Conservation (phyloP, 2,329 filamentous ascomycete genomes). For the Falciphora oryzae region DNA sequence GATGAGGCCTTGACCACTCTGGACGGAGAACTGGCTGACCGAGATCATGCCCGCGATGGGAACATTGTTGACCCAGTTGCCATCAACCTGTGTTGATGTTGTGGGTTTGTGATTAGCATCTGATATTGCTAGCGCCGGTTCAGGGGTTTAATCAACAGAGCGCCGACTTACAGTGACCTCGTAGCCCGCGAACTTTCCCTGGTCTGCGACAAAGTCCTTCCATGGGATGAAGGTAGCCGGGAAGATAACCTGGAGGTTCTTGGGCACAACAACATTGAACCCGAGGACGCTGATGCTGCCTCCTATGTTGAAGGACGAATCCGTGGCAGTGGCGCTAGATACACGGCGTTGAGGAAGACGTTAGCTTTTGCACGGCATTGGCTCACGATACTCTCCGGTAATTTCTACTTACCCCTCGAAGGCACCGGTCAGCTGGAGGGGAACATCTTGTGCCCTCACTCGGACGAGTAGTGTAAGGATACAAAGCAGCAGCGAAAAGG, state of each 20-base stretch:
- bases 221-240: slow-evolving; percentile 2
- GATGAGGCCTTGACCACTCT: not conserved
- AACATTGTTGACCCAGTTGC: slow-evolving; percentile 1
- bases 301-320: slow-evolving; percentile 2
- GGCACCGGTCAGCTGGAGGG: not conserved
- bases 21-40: slow-evolving; percentile 5
- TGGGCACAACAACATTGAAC: not conserved
- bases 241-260: slow-evolving; percentile 5
- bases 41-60: slow-evolving; percentile 2
- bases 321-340: slow-evolving; percentile 2
- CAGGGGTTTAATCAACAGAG: no score
- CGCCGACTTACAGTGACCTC: not conserved
- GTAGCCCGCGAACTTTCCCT: slow-evolving; percentile 1
- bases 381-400: no score
- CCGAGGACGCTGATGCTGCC: not conserved
- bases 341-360: not conserved
- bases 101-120: no score
- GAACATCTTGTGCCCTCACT: slow-evolving; percentile 4
- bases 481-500: no score
- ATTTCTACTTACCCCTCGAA: slow-evolving; percentile 5
- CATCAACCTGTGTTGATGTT: not conserved
- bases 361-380: not conserved
- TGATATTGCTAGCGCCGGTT: no score
- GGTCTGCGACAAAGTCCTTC: slow-evolving; percentile 1
- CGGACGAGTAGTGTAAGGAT: no score